Percentiles rank a stretch among this genome's conserved stretches.
These are phyloP conservation scores for Naganishia sp. DNA, from an alignment of 1,284 basidiomycete genomes.

Conservation along the genomic window DNA sequence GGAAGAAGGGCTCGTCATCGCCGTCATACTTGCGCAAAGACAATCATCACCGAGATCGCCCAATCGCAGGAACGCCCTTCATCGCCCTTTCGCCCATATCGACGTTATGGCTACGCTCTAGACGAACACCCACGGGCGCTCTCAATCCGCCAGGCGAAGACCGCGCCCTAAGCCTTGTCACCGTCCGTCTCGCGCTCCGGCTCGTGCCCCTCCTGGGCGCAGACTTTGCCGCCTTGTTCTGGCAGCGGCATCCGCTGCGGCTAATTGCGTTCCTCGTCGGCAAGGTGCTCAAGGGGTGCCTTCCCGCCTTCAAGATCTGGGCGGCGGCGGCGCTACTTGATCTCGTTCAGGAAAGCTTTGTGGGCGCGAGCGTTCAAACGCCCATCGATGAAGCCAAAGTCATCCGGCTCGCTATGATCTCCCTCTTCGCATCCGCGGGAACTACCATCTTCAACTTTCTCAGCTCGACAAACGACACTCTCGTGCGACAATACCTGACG, in stretches of 20 bases:
- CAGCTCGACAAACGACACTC: constrained; percentile 61
- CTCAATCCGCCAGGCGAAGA: constrained; percentile 34
- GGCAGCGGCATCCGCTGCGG: constrained; percentile 27
- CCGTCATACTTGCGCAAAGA: neutral
- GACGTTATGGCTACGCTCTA: constrained; percentile 30
- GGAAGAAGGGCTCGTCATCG: neutral
- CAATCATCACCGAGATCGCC: neutral
- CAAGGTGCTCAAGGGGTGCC: constrained; percentile 35
- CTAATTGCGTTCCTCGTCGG: constrained; percentile 32
- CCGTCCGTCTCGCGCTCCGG: constrained; percentile 34
- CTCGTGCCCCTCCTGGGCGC: constrained; percentile 33
- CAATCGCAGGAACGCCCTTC: neutral
- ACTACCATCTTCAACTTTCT: constrained; percentile 34
- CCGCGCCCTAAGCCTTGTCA: constrained; percentile 33
- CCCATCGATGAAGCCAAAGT: constrained; percentile 31
- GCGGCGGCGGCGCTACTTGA: constrained; percentile 37
- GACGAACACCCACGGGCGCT: constrained; percentile 4
- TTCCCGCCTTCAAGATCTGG: constrained; percentile 39
- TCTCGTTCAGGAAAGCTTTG: constrained; percentile 39
- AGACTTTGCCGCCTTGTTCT: constrained; percentile 31
- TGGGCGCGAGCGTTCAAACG: neutral
- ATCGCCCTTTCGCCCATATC: constrained; percentile 10
- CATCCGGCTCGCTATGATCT: constrained; percentile 26
- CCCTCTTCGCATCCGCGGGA: constrained; percentile 30
- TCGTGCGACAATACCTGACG: constrained; percentile 68